Evolutionary conservation across 768 basidiomycete species (phyloP).

Genomic region (Tylopilus intermedius): DNA sequence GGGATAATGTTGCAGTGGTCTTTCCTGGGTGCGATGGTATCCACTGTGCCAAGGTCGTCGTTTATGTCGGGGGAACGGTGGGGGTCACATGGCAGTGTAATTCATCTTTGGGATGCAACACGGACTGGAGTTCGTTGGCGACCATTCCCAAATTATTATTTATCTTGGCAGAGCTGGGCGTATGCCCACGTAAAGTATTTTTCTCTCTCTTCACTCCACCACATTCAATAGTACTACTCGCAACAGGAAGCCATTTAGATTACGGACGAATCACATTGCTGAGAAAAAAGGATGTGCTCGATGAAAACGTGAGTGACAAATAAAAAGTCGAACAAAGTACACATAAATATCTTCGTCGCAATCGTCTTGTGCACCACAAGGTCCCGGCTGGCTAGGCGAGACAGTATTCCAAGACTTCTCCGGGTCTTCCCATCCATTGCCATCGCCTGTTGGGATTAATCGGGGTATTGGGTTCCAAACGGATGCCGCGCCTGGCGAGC

Average conservation of each 20-base stretch:
- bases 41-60: neutral
- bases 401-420: slow-evolving; percentile 53
- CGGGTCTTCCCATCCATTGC: slow-evolving; percentile 82
- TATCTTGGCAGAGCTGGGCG: neutral
- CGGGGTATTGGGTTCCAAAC: slow-evolving; percentile 68
- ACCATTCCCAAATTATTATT: slow-evolving; percentile 4
- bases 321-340: neutral
- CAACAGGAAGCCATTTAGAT: neutral
- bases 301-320: neutral
- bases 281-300: neutral
- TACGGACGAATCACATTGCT: slow-evolving; percentile 1
- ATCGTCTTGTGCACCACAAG: slow-evolving; percentile 12
- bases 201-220: neutral
- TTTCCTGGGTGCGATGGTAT: slow-evolving; percentile 3
- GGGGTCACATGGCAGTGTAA: slow-evolving; percentile 5
- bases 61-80: neutral
- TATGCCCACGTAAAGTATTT: neutral
- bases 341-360: neutral
- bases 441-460: slow-evolving; percentile 65
- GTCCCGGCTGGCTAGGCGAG: slow-evolving; percentile 17
- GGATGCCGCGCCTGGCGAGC: slow-evolving; percentile 64
- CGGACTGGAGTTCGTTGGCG: slow-evolving; percentile 9
- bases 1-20: neutral
- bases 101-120: neutral
- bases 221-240: neutral